Evolutionary conservation across 352 stramenopile species (phyloP).

Genomic region (Pythium vanterpoolii): DNA sequence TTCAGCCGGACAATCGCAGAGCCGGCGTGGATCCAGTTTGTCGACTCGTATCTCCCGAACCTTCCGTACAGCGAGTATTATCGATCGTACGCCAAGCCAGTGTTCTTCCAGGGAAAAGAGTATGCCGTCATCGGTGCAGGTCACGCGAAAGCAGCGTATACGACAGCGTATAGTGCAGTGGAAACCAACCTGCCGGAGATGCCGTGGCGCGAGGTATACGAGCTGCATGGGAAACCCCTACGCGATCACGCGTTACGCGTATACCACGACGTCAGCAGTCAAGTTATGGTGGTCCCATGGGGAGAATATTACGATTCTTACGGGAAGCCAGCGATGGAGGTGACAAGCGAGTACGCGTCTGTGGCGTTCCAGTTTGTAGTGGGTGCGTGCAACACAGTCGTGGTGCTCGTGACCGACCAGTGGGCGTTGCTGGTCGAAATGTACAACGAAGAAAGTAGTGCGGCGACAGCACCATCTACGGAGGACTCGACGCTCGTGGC

Average conservation of each 20-base stretch:
- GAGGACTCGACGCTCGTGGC: not conserved
- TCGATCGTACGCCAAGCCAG: slow-evolving; percentile 7
- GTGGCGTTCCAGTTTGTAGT: too few species aligned
- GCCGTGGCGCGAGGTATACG: slow-evolving; percentile 12
- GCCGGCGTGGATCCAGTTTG: slow-evolving; percentile 5
- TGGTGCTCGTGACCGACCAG: not conserved
- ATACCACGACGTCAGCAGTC: too few species aligned
- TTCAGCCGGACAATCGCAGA: slow-evolving; percentile 19
- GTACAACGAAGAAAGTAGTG: slow-evolving; percentile 18
- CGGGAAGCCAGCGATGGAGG: too few species aligned
- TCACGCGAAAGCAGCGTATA: not conserved
- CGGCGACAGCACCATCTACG: not conserved
- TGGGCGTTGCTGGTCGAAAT: slow-evolving; percentile 16
- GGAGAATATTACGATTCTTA: too few species aligned
- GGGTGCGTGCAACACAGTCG: too few species aligned
- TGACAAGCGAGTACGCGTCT: too few species aligned
- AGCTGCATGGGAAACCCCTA: not conserved
- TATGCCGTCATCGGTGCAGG: not conserved
- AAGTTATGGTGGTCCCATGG: too few species aligned
- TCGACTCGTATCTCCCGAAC: slow-evolving; percentile 11
- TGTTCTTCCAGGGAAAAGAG: not conserved
- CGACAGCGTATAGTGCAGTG: not conserved
- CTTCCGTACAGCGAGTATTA: slow-evolving; percentile 15
- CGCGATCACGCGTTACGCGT: too few species aligned
- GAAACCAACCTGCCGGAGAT: not conserved